Conservation (phyloP, 768 basidiomycete genomes). For the Pulveroboletus sp. region DNA sequence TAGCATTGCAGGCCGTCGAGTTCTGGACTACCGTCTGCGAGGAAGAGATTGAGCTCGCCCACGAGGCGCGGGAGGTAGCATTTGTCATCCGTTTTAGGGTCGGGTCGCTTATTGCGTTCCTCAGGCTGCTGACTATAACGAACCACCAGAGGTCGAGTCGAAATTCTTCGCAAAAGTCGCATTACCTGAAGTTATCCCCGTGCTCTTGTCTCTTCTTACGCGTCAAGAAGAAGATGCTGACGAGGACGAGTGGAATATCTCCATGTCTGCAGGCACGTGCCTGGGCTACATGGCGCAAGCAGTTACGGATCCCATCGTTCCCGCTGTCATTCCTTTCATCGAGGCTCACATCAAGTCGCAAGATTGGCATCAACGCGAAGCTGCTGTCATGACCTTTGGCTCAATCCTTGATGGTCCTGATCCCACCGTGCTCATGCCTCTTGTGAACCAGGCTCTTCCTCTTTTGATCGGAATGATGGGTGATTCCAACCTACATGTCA, state of each 20-base stretch:
- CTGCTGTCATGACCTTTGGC: slow-evolving; percentile 97
- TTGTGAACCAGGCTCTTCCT: slow-evolving; percentile 91
- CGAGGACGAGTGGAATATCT: slow-evolving; percentile 98
- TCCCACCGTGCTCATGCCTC: slow-evolving; percentile 77
- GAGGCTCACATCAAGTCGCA: slow-evolving; percentile 89
- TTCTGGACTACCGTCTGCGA: slow-evolving; percentile 99
- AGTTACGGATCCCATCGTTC: slow-evolving; percentile 86
- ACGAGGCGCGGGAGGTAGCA: slow-evolving; percentile 89
- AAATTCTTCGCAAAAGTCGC: slow-evolving; percentile 93
- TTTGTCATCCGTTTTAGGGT: slow-evolving; percentile 10
- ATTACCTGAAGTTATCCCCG: slow-evolving; percentile 90
- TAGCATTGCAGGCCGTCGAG: slow-evolving; percentile 94
- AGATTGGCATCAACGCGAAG: slow-evolving; percentile 95
- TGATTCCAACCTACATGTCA: slow-evolving; percentile 79
- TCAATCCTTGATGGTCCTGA: slow-evolving; percentile 97
- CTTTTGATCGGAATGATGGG: slow-evolving; percentile 95
- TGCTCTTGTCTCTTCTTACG: slow-evolving; percentile 81
- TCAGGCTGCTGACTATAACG: slow-evolving; percentile 87
- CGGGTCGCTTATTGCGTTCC: slow-evolving; percentile 8
- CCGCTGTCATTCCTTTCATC: slow-evolving; percentile 95
- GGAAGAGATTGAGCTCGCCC: slow-evolving; percentile 88
- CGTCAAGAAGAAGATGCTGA: slow-evolving; percentile 96
- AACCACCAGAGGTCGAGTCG: slow-evolving; percentile 79
- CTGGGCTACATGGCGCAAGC: slow-evolving; percentile 84
- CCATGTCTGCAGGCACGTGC: slow-evolving; percentile 95